phyloP scores from a whole-genome alignment of 768 basidiomycete species.

The Mycena venus region DNA sequence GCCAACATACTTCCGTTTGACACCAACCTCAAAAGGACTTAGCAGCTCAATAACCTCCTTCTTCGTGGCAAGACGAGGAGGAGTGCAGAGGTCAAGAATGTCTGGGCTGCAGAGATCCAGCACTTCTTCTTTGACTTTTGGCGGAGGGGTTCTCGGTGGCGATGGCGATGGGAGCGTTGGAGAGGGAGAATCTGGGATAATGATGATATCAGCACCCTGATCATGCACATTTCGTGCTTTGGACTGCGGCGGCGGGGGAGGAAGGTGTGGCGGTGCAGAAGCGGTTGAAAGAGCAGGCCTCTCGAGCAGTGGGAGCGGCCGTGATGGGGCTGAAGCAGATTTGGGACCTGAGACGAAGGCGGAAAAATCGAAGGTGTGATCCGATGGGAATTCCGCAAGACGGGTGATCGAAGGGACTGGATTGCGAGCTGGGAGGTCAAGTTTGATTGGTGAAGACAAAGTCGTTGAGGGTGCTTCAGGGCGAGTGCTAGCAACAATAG shows the following conservation, averaged over 20 bases:
- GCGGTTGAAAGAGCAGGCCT: too few species aligned
- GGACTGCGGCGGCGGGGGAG: neutral
- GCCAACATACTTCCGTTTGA: neutral
- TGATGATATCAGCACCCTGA: neutral
- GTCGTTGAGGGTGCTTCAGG: neutral
- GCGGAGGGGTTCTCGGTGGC: neutral
- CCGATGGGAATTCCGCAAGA: neutral
- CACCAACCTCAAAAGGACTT: neutral
- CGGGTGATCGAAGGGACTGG: neutral
- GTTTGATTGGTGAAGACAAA: neutral
- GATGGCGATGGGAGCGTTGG: too few species aligned
- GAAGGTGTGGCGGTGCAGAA: neutral
- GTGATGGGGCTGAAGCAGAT: too few species aligned
- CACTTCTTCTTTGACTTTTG: neutral
- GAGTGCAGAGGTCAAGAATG: neutral
- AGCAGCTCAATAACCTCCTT: neutral
- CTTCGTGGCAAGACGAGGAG: neutral
- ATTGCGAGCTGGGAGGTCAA: neutral
- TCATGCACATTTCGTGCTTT: too few species aligned
- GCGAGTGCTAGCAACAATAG: neutral
- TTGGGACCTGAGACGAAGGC: neutral
- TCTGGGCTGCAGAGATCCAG: neutral
- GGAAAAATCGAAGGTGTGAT: neutral
- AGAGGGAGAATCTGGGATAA: neutral
- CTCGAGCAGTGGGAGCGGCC: too few species aligned